Conservation (phyloP, 306 rosid species). For the Begonia loranthoides region DNA sequence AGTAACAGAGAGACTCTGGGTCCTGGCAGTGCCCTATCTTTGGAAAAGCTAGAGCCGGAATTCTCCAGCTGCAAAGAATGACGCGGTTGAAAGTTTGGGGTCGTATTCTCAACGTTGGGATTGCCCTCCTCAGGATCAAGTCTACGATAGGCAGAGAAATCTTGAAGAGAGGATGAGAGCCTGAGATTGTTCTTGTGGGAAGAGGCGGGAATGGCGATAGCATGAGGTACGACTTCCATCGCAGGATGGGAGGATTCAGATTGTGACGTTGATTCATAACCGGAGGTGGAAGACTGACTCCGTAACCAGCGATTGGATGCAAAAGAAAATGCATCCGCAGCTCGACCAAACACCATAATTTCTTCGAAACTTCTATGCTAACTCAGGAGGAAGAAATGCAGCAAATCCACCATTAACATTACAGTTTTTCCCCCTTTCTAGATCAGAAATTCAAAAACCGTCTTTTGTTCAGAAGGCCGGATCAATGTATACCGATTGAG, state of each 20-base stretch:
- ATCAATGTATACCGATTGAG: no score
- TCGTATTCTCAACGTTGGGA: background rate
- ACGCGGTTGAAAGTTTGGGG: constrained; percentile 21
- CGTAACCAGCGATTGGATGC: constrained; percentile 21
- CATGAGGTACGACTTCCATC: constrained; percentile 12
- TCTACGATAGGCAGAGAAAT: constrained; percentile 45
- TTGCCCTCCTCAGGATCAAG: constrained; percentile 18
- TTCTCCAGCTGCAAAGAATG: constrained; percentile 29
- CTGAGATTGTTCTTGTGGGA: constrained; percentile 31
- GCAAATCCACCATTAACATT: no score
- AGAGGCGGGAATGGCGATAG: constrained; percentile 7
- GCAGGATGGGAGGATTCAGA: constrained; percentile 9
- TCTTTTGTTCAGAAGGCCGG: no score
- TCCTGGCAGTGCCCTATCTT: constrained; percentile 32
- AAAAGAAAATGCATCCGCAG: constrained; percentile 30
- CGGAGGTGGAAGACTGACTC: constrained; percentile 13
- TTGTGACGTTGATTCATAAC: background rate
- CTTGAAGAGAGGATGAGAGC: constrained; percentile 75
- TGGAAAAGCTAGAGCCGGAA: constrained; percentile 41
- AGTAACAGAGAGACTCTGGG: constrained; percentile 22
- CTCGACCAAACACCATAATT: constrained; percentile 40
- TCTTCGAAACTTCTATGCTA: no score
- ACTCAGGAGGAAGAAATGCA: no score
- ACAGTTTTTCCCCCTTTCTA: no score
- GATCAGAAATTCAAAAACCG: no score